Percentiles rank a stretch among this genome's conserved stretches.
phyloP scores from a whole-genome alignment of 768 basidiomycete genomes.

The Leucocoprinus leucothites region DNA sequence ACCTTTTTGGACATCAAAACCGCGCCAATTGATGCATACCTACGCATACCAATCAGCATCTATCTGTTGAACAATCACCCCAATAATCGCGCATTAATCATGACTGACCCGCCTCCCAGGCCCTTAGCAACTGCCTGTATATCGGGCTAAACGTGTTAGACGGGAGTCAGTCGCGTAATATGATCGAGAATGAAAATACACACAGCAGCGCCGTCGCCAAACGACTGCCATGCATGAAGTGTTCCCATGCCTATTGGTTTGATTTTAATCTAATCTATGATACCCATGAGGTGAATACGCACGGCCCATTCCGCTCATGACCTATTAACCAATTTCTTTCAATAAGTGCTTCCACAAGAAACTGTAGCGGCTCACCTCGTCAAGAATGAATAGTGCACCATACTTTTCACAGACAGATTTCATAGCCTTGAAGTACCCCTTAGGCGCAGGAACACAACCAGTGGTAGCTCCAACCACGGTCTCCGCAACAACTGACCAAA shows the following conservation, averaged over 20 bases:
- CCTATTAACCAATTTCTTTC: conserved; percentile 23
- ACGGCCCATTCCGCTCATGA: conserved; percentile 93
- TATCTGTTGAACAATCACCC: neutral
- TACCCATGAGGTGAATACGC: conserved; percentile 27
- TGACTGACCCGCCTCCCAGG: conserved; percentile 76
- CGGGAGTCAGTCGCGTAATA: neutral
- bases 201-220: conserved; percentile 67
- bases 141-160: conserved; percentile 52
- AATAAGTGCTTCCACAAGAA: neutral
- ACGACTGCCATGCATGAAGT: conserved; percentile 82
- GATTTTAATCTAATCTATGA: neutral
- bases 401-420: conserved; percentile 78
- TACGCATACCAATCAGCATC: conserved; percentile 21
- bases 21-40: conserved; percentile 82
- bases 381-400: conserved; percentile 77
- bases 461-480: conserved; percentile 87
- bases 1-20: conserved; percentile 73
- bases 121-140: conserved; percentile 90
- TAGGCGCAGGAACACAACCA: conserved; percentile 72
- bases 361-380: conserved; percentile 52
- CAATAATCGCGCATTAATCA: neutral
- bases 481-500: conserved; percentile 65
- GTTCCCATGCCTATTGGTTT: conserved; percentile 74
- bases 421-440: conserved; percentile 85
- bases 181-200: conserved; percentile 13